Base-by-base conservation (phyloP, 768 basidiomycete genomes). In the Phaffia australis region DNA sequence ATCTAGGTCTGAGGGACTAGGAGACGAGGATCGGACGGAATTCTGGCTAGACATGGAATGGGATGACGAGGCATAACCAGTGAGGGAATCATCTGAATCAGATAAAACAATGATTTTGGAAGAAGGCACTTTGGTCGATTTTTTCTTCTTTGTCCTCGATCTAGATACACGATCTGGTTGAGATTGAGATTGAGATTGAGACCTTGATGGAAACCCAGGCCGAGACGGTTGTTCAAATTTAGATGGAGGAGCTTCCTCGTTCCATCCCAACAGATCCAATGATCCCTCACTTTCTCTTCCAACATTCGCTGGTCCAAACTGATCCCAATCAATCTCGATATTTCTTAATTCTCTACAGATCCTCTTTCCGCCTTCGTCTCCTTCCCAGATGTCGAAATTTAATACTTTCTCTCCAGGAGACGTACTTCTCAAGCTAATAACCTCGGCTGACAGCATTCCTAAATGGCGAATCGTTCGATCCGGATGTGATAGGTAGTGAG, bases 381-480 rank as follows among this genome's bases (percentile, higher is more conserved):
- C 89, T 9, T 87, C 86, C 93, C 93, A 95, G 50, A 79, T 74
- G 0, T 82, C 85, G 70, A 99, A 97, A 65, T 83, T 80, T 25
- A 97, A 79, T 57, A 80, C 81, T 74, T 87, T 87, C 7, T 60
- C 42, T 42, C 30, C 35, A 27, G 25, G 16, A 42, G n/a, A 49
- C 23, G 25, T 11, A 29, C 51, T 77, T 47, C 72, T 60, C 35
- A 72, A 63, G 35, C 74, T 76, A 11, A 79, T 64, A 27, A 86
- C 79, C 76, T 99, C 94, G 0, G 88, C 94, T 0, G 83, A 84
- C 46, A 97, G 81, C 91, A 99, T 94, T 3, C 95, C 95, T 71
- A 90, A 87, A 29, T 85, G 81, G 3, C 94, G 85, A 23, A 95
- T 81, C 3, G 84, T 80, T 1, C 79, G 76, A 62, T 94, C 89